Percentiles rank a stretch among this genome's conserved stretches.
Conservation (phyloP, 495 filamentous ascomycete genomes). For the Schizothecium vesticola region DNA sequence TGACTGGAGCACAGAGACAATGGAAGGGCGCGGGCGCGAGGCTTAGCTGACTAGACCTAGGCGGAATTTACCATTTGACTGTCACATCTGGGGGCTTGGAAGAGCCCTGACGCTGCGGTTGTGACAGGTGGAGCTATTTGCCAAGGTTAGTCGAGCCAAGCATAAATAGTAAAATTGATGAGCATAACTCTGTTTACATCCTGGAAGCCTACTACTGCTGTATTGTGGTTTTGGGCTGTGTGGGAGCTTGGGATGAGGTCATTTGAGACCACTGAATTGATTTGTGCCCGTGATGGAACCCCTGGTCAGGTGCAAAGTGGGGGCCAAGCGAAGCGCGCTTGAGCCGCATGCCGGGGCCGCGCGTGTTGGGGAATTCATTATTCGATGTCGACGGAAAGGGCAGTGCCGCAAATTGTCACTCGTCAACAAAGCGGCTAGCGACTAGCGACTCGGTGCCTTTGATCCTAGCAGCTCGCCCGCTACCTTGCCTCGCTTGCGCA, state of each 20-base stretch:
- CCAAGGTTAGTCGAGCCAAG: background rate
- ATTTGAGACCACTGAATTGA: background rate
- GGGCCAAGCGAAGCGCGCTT: background rate
- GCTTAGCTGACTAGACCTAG: background rate
- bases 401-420: background rate
- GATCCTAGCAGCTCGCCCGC: background rate
- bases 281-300: background rate
- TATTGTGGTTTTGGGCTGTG: background rate
- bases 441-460: background rate
- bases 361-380: background rate
- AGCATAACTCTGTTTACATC: background rate
- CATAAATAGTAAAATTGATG: background rate
- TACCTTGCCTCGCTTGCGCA: background rate
- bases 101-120: background rate
- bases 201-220: background rate
- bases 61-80: conserved; percentile 11
- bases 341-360: background rate
- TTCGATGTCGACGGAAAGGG: background rate
- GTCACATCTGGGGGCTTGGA: background rate
- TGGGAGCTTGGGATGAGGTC: background rate
- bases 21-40: background rate
- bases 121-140: background rate
- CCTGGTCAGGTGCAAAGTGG: background rate
- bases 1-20: background rate
- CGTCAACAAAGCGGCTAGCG: background rate